Conservation (phyloP, 768 basidiomycete genomes). For the Termitomyces bulborhizus region DNA sequence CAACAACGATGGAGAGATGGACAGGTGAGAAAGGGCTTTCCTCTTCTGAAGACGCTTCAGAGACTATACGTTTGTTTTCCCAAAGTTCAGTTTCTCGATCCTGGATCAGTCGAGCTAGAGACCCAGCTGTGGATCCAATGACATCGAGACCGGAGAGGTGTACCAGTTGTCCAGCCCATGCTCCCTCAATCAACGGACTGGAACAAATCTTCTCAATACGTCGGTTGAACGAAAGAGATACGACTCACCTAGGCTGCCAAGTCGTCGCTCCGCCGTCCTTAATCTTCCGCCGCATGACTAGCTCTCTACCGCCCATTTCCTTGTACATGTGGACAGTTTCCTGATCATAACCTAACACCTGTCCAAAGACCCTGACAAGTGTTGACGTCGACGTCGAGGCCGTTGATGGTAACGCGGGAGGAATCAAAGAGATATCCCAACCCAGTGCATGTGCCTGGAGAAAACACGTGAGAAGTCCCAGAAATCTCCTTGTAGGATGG, state of each 20-base stretch:
- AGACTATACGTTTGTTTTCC: slow-evolving; percentile 56
- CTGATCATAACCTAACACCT: slow-evolving; percentile 52
- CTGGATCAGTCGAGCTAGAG: slow-evolving; percentile 51
- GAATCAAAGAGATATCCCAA: slow-evolving; percentile 61
- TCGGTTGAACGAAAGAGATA: background rate
- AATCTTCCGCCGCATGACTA: slow-evolving; percentile 56
- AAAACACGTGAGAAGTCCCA: slow-evolving; percentile 52
- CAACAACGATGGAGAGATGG: background rate
- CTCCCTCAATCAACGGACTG: slow-evolving; percentile 42
- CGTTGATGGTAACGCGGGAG: slow-evolving; percentile 50
- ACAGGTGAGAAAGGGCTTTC: slow-evolving; percentile 16
- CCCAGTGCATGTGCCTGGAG: slow-evolving; percentile 59
- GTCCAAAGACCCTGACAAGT: slow-evolving; percentile 47
- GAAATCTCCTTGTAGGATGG: slow-evolving; percentile 41
- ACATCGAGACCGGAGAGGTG: slow-evolving; percentile 60
- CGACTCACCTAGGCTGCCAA: slow-evolving; percentile 52
- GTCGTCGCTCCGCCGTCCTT: slow-evolving; percentile 50
- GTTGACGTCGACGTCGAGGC: slow-evolving; percentile 57
- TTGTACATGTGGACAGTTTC: slow-evolving; percentile 64
- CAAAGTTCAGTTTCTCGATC: slow-evolving; percentile 62
- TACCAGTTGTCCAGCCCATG: slow-evolving; percentile 48
- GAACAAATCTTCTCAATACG: background rate
- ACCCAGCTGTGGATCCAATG: slow-evolving; percentile 61
- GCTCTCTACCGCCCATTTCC: slow-evolving; percentile 59
- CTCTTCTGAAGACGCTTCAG: slow-evolving; percentile 39